These are phyloP conservation scores for Candida buenavistaensis DNA, from an alignment of 1,139 yeast genomes.

Conservation along the genomic window DNA sequence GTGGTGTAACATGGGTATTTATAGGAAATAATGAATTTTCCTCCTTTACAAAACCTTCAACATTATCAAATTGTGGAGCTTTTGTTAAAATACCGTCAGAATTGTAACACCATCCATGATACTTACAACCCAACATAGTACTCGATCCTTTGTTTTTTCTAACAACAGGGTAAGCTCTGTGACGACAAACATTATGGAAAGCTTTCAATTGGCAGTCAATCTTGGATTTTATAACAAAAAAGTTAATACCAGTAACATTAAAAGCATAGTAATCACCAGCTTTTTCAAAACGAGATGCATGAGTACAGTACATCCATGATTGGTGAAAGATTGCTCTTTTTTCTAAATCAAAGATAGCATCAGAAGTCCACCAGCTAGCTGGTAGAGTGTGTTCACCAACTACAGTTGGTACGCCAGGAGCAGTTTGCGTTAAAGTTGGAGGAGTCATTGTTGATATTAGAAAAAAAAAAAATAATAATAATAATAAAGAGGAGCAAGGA, in stretches of 20 bases:
- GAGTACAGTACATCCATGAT: constrained; percentile 56
- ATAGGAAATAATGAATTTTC: constrained; percentile 58
- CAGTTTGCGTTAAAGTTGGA: constrained; percentile 4
- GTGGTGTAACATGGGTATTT: constrained; percentile 53
- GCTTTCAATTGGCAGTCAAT: constrained; percentile 51
- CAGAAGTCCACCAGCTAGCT: constrained; percentile 66
- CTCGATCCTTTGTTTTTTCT: constrained; percentile 60
- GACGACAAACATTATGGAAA: constrained; percentile 65
- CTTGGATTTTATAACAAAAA: constrained; percentile 55
- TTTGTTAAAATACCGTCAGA: constrained; percentile 56
- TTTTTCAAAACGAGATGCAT: constrained; percentile 49
- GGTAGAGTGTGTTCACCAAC: constrained; percentile 62
- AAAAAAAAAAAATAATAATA: no score
- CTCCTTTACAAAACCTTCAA: constrained; percentile 56
- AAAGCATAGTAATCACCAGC: constrained; percentile 58
- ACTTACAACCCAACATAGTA: constrained; percentile 56
- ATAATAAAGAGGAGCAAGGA: no score
- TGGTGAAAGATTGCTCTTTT: constrained; percentile 56
- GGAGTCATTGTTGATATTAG: constrained; percentile 5
- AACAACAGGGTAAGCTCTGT: constrained; percentile 62
- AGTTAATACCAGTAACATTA: constrained; percentile 52
- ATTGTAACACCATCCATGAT: constrained; percentile 68
- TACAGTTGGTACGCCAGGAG: constrained; percentile 16
- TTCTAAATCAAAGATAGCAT: constrained; percentile 56
- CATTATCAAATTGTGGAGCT: constrained; percentile 61